Percentiles rank a stretch among this genome's conserved stretches.
phyloP scores from a whole-genome alignment of 768 basidiomycete genomes.

The Clitopilus passeckerianus region DNA sequence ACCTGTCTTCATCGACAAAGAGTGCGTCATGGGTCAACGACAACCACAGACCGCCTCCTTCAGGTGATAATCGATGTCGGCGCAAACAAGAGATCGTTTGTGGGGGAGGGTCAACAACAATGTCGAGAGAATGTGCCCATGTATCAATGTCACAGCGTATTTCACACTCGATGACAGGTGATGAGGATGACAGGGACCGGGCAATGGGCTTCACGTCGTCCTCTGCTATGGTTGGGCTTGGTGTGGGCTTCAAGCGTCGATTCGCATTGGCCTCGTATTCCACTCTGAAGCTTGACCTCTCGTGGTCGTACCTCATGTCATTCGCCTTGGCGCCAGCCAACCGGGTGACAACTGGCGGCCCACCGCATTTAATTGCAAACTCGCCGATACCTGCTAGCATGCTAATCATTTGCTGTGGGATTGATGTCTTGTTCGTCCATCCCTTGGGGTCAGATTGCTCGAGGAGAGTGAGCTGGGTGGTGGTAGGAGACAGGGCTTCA shows the following conservation, averaged over 20 bases:
- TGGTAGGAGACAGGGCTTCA: conserved; percentile 90
- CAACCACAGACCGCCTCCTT: conserved; percentile 93
- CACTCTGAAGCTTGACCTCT: conserved; percentile 72
- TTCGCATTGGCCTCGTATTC: conserved; percentile 73
- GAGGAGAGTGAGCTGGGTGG: conserved; percentile 87
- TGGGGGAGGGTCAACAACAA: conserved; percentile 92
- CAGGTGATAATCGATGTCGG: conserved; percentile 78
- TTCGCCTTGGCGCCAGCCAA: conserved; percentile 73
- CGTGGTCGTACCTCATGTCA: conserved; percentile 81
- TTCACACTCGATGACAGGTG: conserved; percentile 77
- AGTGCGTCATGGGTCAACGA: conserved; percentile 83
- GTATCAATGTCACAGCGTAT: conserved; percentile 89
- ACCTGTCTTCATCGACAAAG: conserved; percentile 72
- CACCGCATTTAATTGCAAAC: conserved; percentile 92
- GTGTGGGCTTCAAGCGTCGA: conserved; percentile 28
- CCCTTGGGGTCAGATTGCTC: conserved; percentile 98
- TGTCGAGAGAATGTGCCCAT: conserved; percentile 79
- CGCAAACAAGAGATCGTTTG: conserved; percentile 76
- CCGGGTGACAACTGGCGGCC: conserved; percentile 87
- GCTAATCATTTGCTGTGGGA: conserved; percentile 91
- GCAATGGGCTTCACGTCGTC: conserved; percentile 23
- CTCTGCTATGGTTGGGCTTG: neutral
- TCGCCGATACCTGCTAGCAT: conserved; percentile 90
- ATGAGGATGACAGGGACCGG: neutral
- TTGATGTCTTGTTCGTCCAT: conserved; percentile 92